Percentiles rank a stretch among this genome's conserved stretches.
phyloP scores from a whole-genome alignment of 73 alveolate species.

The Uronychia setigera region DNA sequence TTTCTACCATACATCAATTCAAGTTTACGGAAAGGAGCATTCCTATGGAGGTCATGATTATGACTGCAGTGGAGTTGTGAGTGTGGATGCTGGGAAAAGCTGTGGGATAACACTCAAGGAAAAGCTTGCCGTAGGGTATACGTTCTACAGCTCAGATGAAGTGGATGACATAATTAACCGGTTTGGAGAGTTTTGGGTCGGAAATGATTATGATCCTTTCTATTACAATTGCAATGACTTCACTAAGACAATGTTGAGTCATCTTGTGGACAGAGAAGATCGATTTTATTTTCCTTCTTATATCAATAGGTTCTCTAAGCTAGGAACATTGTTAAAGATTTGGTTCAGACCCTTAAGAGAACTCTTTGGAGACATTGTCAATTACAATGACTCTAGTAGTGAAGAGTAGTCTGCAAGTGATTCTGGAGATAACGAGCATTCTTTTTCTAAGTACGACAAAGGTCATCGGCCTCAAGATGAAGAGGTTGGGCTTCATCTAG shows the following conservation, averaged over 20 bases:
- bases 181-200: slow-evolving; percentile 68
- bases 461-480: not conserved
- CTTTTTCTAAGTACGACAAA: not conserved
- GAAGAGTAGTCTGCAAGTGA: slow-evolving; percentile 5
- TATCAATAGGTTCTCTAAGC: slow-evolving; percentile 59
- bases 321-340: slow-evolving; percentile 49
- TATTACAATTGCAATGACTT: slow-evolving; percentile 62
- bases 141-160: slow-evolving; percentile 62
- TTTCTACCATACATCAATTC: slow-evolving; percentile 64
- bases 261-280: slow-evolving; percentile 53
- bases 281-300: slow-evolving; percentile 50
- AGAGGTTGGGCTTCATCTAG: slow-evolving; percentile 2
- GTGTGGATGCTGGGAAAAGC: slow-evolving; percentile 53
- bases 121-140: slow-evolving; percentile 47
- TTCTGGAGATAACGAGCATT: not conserved
- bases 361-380: slow-evolving; percentile 62
- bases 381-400: slow-evolving; percentile 20
- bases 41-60: slow-evolving; percentile 74
- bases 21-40: slow-evolving; percentile 53
- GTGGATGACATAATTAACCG: slow-evolving; percentile 43
- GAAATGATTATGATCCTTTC: slow-evolving; percentile 68
- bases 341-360: slow-evolving; percentile 66
- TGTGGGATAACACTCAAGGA: slow-evolving; percentile 51
- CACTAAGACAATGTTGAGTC: slow-evolving; percentile 38
- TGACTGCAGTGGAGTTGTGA: slow-evolving; percentile 54